Percentiles rank a stretch among this genome's conserved stretches.
Evolutionary conservation across 23 red algal species (phyloP).

Genomic region (Gracilaria caudata): DNA sequence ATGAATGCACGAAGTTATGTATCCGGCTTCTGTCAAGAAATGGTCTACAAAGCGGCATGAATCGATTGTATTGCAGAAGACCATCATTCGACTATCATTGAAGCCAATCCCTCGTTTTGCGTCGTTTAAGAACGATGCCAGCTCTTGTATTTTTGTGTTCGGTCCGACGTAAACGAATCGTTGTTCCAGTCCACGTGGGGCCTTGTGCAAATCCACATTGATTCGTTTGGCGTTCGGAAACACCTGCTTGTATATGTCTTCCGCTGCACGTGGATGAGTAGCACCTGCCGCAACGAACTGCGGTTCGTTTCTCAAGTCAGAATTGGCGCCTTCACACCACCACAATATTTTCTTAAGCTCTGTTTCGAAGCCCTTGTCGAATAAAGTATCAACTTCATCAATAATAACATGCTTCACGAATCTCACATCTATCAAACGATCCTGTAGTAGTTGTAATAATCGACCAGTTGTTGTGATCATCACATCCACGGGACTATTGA

Average conservation of each 20-base stretch:
- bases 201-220: constrained; percentile 80
- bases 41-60: constrained; percentile 90
- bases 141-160: constrained; percentile 68
- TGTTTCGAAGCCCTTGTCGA: constrained; percentile 72
- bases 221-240: constrained; percentile 80
- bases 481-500: constrained; percentile 78
- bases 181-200: constrained; percentile 70
- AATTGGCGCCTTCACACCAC: constrained; percentile 1
- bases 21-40: constrained; percentile 77
- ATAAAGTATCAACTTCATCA: constrained; percentile 92
- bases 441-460: constrained; percentile 71
- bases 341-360: constrained; percentile 67
- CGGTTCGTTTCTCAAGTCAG: constrained; percentile 15
- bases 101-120: neutral
- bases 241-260: constrained; percentile 64
- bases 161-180: constrained; percentile 71
- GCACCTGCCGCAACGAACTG: constrained; percentile 92
- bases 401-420: constrained; percentile 70
- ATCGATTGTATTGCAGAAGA: constrained; percentile 88
- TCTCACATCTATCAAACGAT: constrained; percentile 61
- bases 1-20: constrained; percentile 69
- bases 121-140: constrained; percentile 65
- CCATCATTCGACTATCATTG: constrained; percentile 70
- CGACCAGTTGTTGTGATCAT: constrained; percentile 78
- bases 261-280: constrained; percentile 62